Evolutionary conservation across 106 monocot species (phyloP).

Genomic region (Acorus calamus): DNA sequence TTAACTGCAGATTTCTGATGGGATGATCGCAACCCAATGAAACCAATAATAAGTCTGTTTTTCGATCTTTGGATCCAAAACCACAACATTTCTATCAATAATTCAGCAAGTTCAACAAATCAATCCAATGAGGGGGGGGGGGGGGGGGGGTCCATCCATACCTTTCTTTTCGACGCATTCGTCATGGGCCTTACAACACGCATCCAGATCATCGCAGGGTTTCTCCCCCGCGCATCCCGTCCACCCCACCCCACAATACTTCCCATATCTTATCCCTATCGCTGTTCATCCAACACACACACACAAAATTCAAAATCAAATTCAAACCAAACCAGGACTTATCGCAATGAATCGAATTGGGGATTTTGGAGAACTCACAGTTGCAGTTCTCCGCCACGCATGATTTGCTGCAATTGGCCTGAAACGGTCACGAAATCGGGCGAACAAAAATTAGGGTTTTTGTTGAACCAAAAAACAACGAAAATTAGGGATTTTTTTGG

Average conservation of each 20-base stretch:
- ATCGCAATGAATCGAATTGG: neutral
- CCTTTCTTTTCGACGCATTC: constrained; percentile 77
- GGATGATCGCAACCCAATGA: too few relatives aligned
- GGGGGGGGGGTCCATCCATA: too few relatives aligned
- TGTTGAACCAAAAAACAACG: too few relatives aligned
- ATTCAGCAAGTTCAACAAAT: too few relatives aligned
- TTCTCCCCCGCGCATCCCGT: constrained; percentile 83
- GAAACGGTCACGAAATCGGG: too few relatives aligned
- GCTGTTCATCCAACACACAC: constrained; percentile 24
- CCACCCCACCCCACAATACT: constrained; percentile 85
- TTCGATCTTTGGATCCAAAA: too few relatives aligned
- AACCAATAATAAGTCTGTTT: too few relatives aligned
- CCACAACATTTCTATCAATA: too few relatives aligned
- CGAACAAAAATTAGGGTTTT: neutral
- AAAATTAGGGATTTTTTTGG: too few relatives aligned
- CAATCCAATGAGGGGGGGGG: too few relatives aligned
- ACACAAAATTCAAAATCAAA: neutral
- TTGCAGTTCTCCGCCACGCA: constrained; percentile 71
- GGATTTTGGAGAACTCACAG: constrained; percentile 21
- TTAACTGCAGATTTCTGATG: too few relatives aligned
- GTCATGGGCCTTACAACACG: constrained; percentile 74
- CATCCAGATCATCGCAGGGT: constrained; percentile 94
- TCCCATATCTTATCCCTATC: constrained; percentile 75
- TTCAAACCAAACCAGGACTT: neutral
- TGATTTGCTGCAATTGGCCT: constrained; percentile 56